These are phyloP conservation scores for Rhizopogon roseolus DNA, from an alignment of 768 basidiomycete species.

Conservation along the genomic window DNA sequence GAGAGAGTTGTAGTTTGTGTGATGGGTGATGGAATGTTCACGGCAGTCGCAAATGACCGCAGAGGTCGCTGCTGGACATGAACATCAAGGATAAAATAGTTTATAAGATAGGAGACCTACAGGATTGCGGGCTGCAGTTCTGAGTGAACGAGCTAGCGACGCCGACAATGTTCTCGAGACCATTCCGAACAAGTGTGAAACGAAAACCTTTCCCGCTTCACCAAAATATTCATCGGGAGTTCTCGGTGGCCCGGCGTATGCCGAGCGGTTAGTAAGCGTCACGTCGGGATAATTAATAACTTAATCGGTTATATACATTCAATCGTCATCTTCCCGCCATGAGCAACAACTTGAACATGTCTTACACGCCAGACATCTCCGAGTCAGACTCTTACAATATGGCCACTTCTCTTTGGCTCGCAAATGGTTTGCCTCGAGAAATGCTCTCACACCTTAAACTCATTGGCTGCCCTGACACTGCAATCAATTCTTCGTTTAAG, in stretches of 20 bases:
- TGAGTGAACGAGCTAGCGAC: conserved; percentile 38
- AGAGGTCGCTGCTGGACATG: conserved; percentile 38
- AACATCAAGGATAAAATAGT: not conserved
- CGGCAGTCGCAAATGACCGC: conserved; percentile 73
- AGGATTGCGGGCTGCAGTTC: conserved; percentile 30
- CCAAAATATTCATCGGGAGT: conserved; percentile 23
- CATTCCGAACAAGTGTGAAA: conserved; percentile 30
- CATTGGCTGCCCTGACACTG: conserved; percentile 33
- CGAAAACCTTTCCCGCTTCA: not conserved
- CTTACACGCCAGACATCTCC: not conserved
- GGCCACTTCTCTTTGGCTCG: conserved; percentile 33
- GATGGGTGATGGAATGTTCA: conserved; percentile 61
- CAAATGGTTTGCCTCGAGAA: conserved; percentile 33
- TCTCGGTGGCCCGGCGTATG: conserved; percentile 24
- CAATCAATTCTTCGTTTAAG: conserved; percentile 50
- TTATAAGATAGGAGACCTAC: conserved; percentile 19
- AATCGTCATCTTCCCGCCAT: too few species aligned
- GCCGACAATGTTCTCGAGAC: conserved; percentile 41
- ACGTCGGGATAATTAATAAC: too few species aligned
- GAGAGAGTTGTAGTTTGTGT: conserved; percentile 90
- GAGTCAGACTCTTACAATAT: conserved; percentile 4
- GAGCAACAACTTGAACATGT: not conserved
- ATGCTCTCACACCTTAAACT: conserved; percentile 33
- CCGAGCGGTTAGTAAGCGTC: conserved; percentile 8
- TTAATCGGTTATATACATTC: too few species aligned